Conservation (phyloP, 805 yeast genomes). For the Saccharomycopsis synnaedendra region DNA sequence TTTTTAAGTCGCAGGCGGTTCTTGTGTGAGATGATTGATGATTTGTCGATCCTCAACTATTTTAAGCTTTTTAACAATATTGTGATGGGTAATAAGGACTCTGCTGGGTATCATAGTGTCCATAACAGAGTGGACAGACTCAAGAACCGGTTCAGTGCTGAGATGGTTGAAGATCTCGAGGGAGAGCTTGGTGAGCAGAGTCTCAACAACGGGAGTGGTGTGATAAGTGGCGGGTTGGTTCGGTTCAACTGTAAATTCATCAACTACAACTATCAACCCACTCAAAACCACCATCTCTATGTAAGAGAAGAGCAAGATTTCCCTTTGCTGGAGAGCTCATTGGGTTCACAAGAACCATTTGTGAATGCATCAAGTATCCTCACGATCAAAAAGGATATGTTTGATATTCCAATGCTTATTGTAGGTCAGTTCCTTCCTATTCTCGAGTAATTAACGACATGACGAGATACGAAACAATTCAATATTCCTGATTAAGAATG, state of each 20-base stretch:
- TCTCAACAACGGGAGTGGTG: slow-evolving; percentile 16
- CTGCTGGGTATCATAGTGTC: slow-evolving; percentile 1
- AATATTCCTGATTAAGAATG: too few relatives aligned
- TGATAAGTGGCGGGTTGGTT: slow-evolving; percentile 11
- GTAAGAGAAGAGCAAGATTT: slow-evolving; percentile 3
- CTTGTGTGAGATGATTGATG: slow-evolving; percentile 77
- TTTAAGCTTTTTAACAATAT: slow-evolving; percentile 60
- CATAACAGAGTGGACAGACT: slow-evolving; percentile 6
- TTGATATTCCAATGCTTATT: slow-evolving; percentile 75
- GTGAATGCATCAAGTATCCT: slow-evolving; percentile 69
- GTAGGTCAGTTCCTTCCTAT: slow-evolving; percentile 75
- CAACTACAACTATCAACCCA: slow-evolving; percentile 8
- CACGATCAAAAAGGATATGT: slow-evolving; percentile 77
- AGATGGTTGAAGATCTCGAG: slow-evolving; percentile 7
- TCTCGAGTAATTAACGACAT: slow-evolving; percentile 20
- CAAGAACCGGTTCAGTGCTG: slow-evolving; percentile 3
- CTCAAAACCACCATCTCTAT: slow-evolving; percentile 6
- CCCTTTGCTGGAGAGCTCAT: too few relatives aligned
- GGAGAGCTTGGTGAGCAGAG: slow-evolving; percentile 18
- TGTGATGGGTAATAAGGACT: slow-evolving; percentile 33
- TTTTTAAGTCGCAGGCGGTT: slow-evolving; percentile 33
- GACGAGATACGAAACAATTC: too few relatives aligned
- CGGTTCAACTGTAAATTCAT: slow-evolving; percentile 16
- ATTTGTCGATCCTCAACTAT: slow-evolving; percentile 59
- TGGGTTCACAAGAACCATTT: slow-evolving; percentile 20